Conservation (phyloP, 768 basidiomycete genomes). For the Xerocomus spinulosus region DNA sequence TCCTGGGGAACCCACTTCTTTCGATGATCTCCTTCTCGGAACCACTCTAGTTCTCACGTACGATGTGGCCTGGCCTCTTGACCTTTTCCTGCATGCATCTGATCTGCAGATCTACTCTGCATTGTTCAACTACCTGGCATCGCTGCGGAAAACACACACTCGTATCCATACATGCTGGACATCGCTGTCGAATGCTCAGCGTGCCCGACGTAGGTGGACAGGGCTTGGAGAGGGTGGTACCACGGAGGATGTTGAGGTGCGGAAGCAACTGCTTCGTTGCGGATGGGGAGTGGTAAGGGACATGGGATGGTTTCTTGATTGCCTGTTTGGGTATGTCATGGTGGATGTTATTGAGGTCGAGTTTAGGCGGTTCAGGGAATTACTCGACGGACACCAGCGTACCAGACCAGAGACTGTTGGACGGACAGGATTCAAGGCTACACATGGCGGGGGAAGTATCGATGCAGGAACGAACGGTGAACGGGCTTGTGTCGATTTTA, state of each 20-base stretch:
- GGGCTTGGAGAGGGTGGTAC: conserved; percentile 85
- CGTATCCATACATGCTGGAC: conserved; percentile 80
- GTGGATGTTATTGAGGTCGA: conserved; percentile 87
- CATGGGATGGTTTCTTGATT: conserved; percentile 91
- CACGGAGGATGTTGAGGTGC: conserved; percentile 58
- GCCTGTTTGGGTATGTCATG: conserved; percentile 80
- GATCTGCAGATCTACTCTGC: conserved; percentile 72
- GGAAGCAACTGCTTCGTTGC: conserved; percentile 63
- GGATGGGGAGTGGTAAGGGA: conserved; percentile 85
- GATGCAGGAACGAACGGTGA: conserved; percentile 24
- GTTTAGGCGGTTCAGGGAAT: conserved; percentile 63
- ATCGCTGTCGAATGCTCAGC: conserved; percentile 79
- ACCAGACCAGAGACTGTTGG: conserved; percentile 20
- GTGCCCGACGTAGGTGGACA: conserved; percentile 81
- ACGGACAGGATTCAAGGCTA: conserved; percentile 6
- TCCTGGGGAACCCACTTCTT: conserved; percentile 43
- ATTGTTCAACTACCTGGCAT: conserved; percentile 78
- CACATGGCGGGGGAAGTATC: conserved; percentile 4
- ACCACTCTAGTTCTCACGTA: conserved; percentile 70
- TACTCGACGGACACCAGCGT: conserved; percentile 36
- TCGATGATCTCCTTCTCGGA: conserved; percentile 75
- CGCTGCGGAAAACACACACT: conserved; percentile 79
- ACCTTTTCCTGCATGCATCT: conserved; percentile 76
- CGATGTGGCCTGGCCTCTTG: conserved; percentile 78
- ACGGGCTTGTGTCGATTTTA: conserved; percentile 65